Conservation (phyloP, 1,284 basidiomycete species). For the Kalmanozyma brasiliensis region DNA sequence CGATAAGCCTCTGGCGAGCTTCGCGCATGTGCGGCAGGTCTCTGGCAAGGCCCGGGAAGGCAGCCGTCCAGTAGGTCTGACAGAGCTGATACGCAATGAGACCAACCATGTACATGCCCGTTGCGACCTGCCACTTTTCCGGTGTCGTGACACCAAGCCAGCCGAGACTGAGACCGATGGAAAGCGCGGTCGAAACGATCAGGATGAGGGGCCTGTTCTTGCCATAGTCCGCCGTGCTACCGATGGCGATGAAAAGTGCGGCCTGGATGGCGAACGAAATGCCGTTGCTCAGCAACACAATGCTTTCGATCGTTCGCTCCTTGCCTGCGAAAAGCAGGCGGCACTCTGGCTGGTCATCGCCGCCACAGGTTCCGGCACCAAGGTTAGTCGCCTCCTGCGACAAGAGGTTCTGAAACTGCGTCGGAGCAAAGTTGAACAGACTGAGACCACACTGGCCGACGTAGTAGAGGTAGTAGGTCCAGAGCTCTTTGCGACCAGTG, state of each 20-base stretch:
- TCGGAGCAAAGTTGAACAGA: constrained; percentile 78
- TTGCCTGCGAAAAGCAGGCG: constrained; percentile 71
- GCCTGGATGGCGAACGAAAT: constrained; percentile 62
- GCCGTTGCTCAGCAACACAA: constrained; percentile 51
- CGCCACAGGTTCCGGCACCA: constrained; percentile 55
- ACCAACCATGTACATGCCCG: constrained; percentile 83
- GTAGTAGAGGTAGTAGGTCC: constrained; percentile 79
- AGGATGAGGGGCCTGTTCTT: constrained; percentile 46
- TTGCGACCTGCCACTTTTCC: constrained; percentile 78
- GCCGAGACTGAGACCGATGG: constrained; percentile 43
- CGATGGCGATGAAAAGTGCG: constrained; percentile 79
- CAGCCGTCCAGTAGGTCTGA: constrained; percentile 82
- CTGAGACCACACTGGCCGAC: constrained; percentile 76
- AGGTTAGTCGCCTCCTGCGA: constrained; percentile 73
- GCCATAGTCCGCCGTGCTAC: constrained; percentile 71
- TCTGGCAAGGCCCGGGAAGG: constrained; percentile 82
- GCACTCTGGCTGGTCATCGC: constrained; percentile 38
- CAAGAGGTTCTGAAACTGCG: constrained; percentile 80
- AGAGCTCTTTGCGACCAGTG: constrained; percentile 69
- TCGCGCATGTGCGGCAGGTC: constrained; percentile 78
- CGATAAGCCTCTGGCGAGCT: constrained; percentile 75
- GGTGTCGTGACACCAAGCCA: constrained; percentile 70
- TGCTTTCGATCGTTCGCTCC: constrained; percentile 49
- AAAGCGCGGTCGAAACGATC: constrained; percentile 39
- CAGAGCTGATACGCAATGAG: constrained; percentile 83